Conservation (phyloP, 768 basidiomycete species). For the Cubamyces lactineus region DNA sequence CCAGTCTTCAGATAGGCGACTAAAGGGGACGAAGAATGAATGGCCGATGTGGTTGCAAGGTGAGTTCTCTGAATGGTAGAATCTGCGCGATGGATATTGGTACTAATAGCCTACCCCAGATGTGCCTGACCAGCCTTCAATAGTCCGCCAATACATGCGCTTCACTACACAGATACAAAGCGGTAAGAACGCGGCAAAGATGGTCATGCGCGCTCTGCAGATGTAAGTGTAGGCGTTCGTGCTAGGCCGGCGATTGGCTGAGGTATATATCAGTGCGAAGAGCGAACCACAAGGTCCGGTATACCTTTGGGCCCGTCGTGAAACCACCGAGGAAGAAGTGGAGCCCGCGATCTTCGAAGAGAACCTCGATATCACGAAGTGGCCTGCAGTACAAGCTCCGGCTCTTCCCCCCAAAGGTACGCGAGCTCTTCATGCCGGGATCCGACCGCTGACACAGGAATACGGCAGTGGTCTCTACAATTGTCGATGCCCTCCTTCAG, state of each 20-base stretch:
- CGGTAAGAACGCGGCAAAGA: constrained; percentile 52
- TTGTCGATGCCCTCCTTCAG: constrained; percentile 51
- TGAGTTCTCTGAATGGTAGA: constrained; percentile 23
- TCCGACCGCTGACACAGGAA: not conserved
- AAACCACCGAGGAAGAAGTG: constrained; percentile 69
- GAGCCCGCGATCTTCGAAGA: constrained; percentile 41
- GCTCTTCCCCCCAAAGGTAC: constrained; percentile 48
- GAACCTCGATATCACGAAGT: constrained; percentile 39
- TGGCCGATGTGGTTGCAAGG: constrained; percentile 80
- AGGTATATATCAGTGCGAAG: constrained; percentile 49
- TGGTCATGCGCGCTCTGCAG: constrained; percentile 62
- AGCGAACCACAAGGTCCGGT: constrained; percentile 75
- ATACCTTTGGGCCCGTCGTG: constrained; percentile 72
- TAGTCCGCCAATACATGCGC: constrained; percentile 78
- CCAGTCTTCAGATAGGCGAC: constrained; percentile 55
- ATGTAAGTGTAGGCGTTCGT: constrained; percentile 46
- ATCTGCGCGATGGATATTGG: not conserved
- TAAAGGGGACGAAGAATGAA: constrained; percentile 68
- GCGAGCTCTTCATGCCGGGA: not conserved
- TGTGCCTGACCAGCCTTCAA: constrained; percentile 68
- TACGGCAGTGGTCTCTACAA: constrained; percentile 35
- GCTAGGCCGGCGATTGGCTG: not conserved
- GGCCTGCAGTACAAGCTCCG: constrained; percentile 55
- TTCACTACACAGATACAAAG: constrained; percentile 62
- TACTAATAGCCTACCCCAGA: constrained; percentile 43